Evolutionary conservation across 2,329 filamentous ascomycete genomes (phyloP), one percentile per base, ranked within the genome.

Genomic region (Diplodia mutila): DNA sequence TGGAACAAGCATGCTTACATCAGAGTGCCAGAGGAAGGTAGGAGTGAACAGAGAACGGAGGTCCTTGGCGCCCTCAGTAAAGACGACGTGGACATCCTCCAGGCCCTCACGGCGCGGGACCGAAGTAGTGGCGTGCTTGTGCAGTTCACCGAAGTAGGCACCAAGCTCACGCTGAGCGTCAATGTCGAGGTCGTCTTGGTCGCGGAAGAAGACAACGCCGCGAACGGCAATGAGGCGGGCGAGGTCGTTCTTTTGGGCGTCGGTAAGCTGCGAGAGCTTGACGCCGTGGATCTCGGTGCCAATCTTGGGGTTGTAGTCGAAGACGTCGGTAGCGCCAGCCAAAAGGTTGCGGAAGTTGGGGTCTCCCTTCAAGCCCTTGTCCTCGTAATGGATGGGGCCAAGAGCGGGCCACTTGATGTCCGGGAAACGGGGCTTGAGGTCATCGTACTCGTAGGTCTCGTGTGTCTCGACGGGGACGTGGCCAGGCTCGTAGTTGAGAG

Each of bases 121-220:
- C 37, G 82, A 79, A 1, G 85, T 87, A 1, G 85, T 87, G 12
- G 85, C 84, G 73, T 87, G 85, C 75, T 82, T 85, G 73, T 86
- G 85, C 0, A 87, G 74, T 14, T 75, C 80, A 6, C 85, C 85
- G 71, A 85, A 86, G 73, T 87, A 83, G 48, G 77, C 73, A 8
- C 85, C 84, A 3, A 87, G 77, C 66, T 82, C 79, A 11, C 84
- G 77, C 72, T 87, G 85, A 23, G 80, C 78, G n/a, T 86, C 80
- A 55, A 87, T 82, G 69, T 81, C 80, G 29, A 87, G 81, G 70
- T 85, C 83, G 66, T 83, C 79, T 73, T 88, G 86, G 57, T 82
- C 77, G 16, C 85, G 80, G 79, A 87, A 86, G 75, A 87, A 86
- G 1, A 88, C 85, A 0, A 88, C 85, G 3, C 86, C 85, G 52